These are phyloP conservation scores for Lentinula sp. DNA, from an alignment of 768 basidiomycete genomes.

Conservation along the genomic window DNA sequence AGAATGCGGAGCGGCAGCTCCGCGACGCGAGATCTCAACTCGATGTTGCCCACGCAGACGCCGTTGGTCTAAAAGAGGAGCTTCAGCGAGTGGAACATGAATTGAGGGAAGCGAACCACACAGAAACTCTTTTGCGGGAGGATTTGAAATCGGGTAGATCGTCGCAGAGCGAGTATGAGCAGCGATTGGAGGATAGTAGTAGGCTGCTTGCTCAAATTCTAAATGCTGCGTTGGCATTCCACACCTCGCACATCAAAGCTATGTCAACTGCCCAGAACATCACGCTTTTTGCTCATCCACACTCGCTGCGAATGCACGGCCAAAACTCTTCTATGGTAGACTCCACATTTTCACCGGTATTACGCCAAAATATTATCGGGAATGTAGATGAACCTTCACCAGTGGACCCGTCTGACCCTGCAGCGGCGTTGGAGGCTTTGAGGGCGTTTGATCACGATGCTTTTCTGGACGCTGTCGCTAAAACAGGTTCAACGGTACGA, in stretches of 20 bases:
- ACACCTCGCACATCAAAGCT: slow-evolving; percentile 71
- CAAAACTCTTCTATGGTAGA: slow-evolving; percentile 41
- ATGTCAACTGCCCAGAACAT: slow-evolving; percentile 56
- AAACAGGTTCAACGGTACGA: slow-evolving; percentile 80
- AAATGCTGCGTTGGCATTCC: slow-evolving; percentile 73
- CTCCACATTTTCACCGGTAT: slow-evolving; percentile 37
- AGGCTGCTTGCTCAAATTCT: slow-evolving; percentile 78
- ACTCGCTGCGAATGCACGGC: slow-evolving; percentile 21
- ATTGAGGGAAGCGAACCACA: slow-evolving; percentile 57
- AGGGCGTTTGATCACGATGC: slow-evolving; percentile 78
- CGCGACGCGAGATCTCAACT: slow-evolving; percentile 56
- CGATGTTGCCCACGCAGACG: slow-evolving; percentile 64
- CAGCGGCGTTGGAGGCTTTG: slow-evolving; percentile 61
- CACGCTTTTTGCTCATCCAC: slow-evolving; percentile 40
- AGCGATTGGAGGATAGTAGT: slow-evolving; percentile 55
- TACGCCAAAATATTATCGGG: slow-evolving; percentile 51
- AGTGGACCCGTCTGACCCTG: slow-evolving; percentile 71
- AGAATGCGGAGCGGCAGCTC: slow-evolving; percentile 53
- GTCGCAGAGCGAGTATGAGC: slow-evolving; percentile 64
- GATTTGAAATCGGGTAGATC: slow-evolving; percentile 66
- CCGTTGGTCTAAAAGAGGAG: slow-evolving; percentile 65
- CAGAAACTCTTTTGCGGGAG: slow-evolving; percentile 65
- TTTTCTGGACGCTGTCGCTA: slow-evolving; percentile 77
- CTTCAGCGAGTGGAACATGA: slow-evolving; percentile 66
- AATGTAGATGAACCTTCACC: slow-evolving; percentile 62